These are phyloP conservation scores for Zopfochytrium polystomum DNA, from an alignment of 371 early-diverging fungal species.

Conservation along the genomic window DNA sequence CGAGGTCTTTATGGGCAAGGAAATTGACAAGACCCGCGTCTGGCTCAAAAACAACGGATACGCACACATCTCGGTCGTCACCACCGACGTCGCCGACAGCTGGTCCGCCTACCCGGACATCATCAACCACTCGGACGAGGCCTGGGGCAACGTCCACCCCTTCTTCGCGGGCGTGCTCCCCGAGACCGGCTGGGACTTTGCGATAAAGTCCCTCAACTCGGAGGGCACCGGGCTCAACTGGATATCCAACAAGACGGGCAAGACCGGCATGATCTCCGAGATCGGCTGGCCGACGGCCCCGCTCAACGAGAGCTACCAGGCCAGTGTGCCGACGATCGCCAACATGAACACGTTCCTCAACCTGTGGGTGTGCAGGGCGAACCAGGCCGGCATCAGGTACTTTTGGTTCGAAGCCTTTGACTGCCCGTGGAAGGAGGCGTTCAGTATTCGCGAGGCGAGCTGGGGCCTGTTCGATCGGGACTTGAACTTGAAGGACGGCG, in stretches of 20 bases:
- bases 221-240: no score
- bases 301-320: not conserved
- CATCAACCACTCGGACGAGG: no score
- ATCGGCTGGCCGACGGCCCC: not conserved
- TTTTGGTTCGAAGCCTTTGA: constrained; percentile 4
- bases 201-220: no score
- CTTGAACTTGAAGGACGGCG: not conserved
- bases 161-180: not conserved
- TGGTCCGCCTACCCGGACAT: not conserved
- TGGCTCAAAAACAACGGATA: not conserved
- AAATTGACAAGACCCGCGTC: constrained; percentile 1
- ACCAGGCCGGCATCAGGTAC: not conserved
- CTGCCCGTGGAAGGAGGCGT: constrained; percentile 1
- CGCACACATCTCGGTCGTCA: not conserved
- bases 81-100: no score
- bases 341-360: not conserved
- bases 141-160: no score
- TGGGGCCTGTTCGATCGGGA: not conserved
- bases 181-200: no score
- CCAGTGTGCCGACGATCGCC: not conserved
- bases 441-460: not conserved
- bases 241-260: not conserved
- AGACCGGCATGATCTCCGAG: not conserved
- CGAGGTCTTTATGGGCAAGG: not conserved
- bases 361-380: not conserved